These are phyloP conservation scores for Magnusiomyces tetraspermus DNA, from an alignment of 1,139 yeast genomes.

Conservation along the genomic window DNA sequence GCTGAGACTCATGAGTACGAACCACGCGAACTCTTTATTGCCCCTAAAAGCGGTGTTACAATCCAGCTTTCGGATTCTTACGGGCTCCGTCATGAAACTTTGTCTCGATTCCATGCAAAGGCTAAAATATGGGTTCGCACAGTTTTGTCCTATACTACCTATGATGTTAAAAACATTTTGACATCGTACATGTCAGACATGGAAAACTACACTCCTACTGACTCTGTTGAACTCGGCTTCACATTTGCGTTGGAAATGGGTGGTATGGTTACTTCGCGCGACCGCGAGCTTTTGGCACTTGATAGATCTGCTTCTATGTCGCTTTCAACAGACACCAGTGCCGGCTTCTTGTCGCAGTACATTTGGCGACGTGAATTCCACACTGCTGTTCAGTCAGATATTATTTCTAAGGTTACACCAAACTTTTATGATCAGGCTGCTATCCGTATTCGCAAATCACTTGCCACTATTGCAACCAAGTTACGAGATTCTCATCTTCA, in stretches of 20 bases:
- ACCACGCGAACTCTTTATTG: slow-evolving; percentile 60
- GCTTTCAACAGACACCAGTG: slow-evolving; percentile 45
- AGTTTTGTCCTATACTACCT: slow-evolving; percentile 47
- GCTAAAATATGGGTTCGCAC: slow-evolving; percentile 59
- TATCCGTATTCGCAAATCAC: slow-evolving; percentile 6
- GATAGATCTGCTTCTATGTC: slow-evolving; percentile 15
- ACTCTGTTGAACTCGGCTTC: slow-evolving; percentile 58
- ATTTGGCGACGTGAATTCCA: slow-evolving; percentile 46
- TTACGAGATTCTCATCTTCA: slow-evolving; percentile 2
- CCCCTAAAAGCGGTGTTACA: slow-evolving; percentile 47
- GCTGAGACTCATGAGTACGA: slow-evolving; percentile 82
- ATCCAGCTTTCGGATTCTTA: slow-evolving; percentile 71
- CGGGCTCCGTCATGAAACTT: slow-evolving; percentile 63
- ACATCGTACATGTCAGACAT: slow-evolving; percentile 58
- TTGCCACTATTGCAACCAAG: not conserved
- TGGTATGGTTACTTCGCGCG: slow-evolving; percentile 55
- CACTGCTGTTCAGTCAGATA: slow-evolving; percentile 9
- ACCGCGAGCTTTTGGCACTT: slow-evolving; percentile 32
- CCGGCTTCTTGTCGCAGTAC: slow-evolving; percentile 69
- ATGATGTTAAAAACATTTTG: slow-evolving; percentile 69
- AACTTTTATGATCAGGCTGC: slow-evolving; percentile 14
- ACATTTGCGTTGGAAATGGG: slow-evolving; percentile 89
- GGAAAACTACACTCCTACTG: slow-evolving; percentile 28
- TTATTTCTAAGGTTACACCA: slow-evolving; percentile 9
- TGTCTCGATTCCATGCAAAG: slow-evolving; percentile 48